Conservation (phyloP, 2,329 filamentous ascomycete species). For the Diaporthe sp. region DNA sequence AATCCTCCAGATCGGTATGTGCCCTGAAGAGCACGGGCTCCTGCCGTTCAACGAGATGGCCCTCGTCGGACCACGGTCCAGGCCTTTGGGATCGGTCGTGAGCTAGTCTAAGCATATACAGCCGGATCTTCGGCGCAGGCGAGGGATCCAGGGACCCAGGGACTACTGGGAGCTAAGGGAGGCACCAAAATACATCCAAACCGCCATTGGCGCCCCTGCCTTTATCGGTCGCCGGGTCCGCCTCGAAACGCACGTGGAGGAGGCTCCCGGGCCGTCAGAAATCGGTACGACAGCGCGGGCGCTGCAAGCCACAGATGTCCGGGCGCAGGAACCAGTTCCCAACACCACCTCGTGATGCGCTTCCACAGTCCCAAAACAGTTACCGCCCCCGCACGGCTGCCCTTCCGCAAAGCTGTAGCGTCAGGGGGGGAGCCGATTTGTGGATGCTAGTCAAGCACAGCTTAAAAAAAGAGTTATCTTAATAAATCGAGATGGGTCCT, state of each 20-base stretch:
- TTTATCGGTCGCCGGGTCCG: background rate
- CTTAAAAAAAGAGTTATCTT: conserved; percentile 14
- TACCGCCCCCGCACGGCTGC: conserved; percentile 22
- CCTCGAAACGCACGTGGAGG: conserved; percentile 10
- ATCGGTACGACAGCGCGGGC: background rate
- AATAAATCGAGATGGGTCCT: conserved; percentile 5
- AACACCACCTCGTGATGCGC: conserved; percentile 17
- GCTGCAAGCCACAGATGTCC: conserved; percentile 9
- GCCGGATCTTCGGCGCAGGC: background rate
- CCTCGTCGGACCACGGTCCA: background rate
- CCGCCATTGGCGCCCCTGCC: conserved; percentile 20
- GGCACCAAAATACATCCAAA: conserved; percentile 13
- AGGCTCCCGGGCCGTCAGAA: conserved; percentile 7
- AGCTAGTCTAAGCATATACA: background rate
- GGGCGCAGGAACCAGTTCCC: conserved; percentile 20
- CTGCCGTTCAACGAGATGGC: background rate
- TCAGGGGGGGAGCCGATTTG: background rate
- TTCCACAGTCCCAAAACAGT: conserved; percentile 7
- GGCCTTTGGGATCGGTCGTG: background rate
- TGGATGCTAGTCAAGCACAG: conserved; percentile 20
- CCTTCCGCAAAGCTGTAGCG: conserved; percentile 18
- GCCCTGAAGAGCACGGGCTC: background rate
- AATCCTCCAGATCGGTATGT: background rate
- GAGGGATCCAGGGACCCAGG: background rate
- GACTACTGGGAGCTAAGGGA: background rate